Percentiles rank a stretch among this genome's conserved stretches.
Conservation (phyloP, 164 flowering plant species). For the Houttuynia cordata region DNA sequence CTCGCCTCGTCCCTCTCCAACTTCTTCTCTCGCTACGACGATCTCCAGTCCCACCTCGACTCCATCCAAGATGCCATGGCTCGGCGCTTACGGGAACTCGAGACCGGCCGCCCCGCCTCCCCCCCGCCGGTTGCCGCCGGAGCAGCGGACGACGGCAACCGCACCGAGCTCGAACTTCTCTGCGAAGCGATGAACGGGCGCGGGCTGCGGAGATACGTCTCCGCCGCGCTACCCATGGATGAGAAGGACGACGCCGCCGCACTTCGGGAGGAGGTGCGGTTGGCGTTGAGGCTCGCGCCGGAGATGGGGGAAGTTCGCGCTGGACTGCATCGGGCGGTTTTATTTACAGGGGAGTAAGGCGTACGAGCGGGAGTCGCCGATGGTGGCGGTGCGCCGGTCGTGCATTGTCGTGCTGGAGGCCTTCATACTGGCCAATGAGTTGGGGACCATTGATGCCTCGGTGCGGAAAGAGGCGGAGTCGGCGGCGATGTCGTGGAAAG, state of each 20-base stretch:
- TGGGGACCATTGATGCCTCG: conserved; percentile 12
- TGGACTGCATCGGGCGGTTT: conserved; percentile 39
- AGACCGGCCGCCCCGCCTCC: neutral
- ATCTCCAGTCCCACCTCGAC: too few species aligned
- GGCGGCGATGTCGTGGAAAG: conserved; percentile 36
- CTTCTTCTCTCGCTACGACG: too few species aligned
- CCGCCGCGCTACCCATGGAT: conserved; percentile 4
- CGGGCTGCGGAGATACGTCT: conserved; percentile 27
- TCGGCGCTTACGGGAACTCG: conserved; percentile 8
- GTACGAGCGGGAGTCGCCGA: conserved; percentile 21
- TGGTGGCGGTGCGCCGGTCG: conserved; percentile 27
- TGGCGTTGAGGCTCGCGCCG: conserved; percentile 32
- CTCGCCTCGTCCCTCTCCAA: too few species aligned
- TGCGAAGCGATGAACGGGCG: conserved; percentile 27
- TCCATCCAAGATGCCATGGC: conserved; percentile 5
- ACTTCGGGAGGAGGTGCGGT: conserved; percentile 28
- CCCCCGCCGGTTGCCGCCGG: neutral
- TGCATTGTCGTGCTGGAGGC: conserved; percentile 30
- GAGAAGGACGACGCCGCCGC: conserved; percentile 3
- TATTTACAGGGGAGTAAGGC: conserved; percentile 45
- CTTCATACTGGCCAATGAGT: conserved; percentile 16
- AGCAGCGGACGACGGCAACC: neutral
- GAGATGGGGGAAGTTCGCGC: conserved; percentile 29
- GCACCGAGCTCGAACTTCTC: conserved; percentile 20
- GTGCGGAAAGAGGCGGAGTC: conserved; percentile 24